A percentile compares a stretch with the other conserved stretches of the same genome.
Conservation (phyloP, 1,284 basidiomycete species). For the Earliella scabrosa region DNA sequence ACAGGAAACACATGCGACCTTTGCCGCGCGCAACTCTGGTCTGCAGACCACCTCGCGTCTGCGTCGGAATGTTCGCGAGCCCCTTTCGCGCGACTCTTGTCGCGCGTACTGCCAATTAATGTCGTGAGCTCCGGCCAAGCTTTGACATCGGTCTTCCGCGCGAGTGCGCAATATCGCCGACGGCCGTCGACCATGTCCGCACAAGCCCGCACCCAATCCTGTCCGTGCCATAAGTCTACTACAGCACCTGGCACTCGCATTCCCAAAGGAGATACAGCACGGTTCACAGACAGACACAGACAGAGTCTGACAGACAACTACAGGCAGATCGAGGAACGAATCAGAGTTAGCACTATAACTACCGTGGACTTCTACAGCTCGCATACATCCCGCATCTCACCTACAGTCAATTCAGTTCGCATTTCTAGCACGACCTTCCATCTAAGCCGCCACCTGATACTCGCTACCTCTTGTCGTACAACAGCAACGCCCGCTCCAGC, state of each 20-base stretch:
- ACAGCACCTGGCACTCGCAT: too few species aligned
- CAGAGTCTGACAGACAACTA: neutral
- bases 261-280: neutral
- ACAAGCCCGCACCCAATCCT: constrained; percentile 3
- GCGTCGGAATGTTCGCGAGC: neutral
- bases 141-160: neutral
- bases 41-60: constrained; percentile 7
- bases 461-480: constrained; percentile 35
- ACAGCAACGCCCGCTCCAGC: constrained; percentile 49
- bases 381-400: constrained; percentile 8
- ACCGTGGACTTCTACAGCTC: neutral
- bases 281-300: neutral
- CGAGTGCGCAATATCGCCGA: constrained; percentile 9
- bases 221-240: too few species aligned
- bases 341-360: neutral
- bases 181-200: constrained; percentile 6
- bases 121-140: too few species aligned
- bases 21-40: constrained; percentile 4
- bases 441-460: neutral
- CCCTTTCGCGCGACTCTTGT: neutral
- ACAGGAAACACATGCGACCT: constrained; percentile 10
- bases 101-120: too few species aligned
- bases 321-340: neutral
- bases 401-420: neutral
- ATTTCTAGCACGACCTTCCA: neutral